Base-by-base conservation (phyloP, 2,329 filamentous ascomycete genomes). In the Venturia carpophila region DNA sequence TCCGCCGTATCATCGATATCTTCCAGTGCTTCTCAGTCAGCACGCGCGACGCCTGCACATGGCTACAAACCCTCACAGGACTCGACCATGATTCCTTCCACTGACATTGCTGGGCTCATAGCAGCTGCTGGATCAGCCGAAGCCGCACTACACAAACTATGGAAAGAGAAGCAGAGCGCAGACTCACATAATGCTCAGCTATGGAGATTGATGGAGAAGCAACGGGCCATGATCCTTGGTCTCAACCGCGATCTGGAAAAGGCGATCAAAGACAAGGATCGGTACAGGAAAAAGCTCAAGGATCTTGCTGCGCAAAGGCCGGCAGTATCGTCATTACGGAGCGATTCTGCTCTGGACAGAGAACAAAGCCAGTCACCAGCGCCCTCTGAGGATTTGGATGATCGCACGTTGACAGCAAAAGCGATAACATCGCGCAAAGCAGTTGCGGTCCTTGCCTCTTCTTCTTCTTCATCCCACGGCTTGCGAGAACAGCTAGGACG, bases 151-250 rank as follows among this genome's bases (percentile, higher is more conserved):
- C 85, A 91, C 70, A 91, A 94, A 71, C 79, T 99, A 62, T 79
- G 97, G 68, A 95, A 90, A 73, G 94, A 99, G 73, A 97, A 97
- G 75, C 87, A 93, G 68, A 89, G 91, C 61, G 89, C 92, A 64
- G 85, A 90, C 5, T 88, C 91, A 69, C 94, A 97, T 73, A 97
- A 97, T 73, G 82, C 87, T 21, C 93, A 99, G 74, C 79, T 99
- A 71, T 99, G 94, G 94, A 88, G 92, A 62, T 79, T 99, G 60
- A 92, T 99, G 62, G 93, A 97, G 75, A 97, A 99, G 79, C 94
- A 99, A 76, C 84, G 93, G 68, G 87, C 91, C 19, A 92, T 99
- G 87, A 92, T 99, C 64, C 77, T 96, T 24, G 93, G 92, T 9
- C 81, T 99, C 68, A 97, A 97, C 73, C 96, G 94, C 75, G 94